phyloP scores from a whole-genome alignment of 805 yeast species.

The Grigorovia jiainica region DNA sequence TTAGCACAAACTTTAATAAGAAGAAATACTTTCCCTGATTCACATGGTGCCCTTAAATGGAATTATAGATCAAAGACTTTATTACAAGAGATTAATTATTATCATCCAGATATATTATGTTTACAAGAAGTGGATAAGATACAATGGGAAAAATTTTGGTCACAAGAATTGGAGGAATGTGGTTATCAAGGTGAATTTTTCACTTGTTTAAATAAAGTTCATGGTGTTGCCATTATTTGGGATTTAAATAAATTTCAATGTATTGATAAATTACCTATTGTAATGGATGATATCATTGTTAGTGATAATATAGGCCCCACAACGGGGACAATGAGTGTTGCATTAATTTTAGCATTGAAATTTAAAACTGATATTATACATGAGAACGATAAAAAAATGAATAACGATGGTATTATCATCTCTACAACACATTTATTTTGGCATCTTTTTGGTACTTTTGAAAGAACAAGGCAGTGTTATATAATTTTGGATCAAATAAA shows the following conservation, averaged over 20 bases:
- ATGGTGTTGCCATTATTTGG: slow-evolving; percentile 71
- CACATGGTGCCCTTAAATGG: slow-evolving; percentile 75
- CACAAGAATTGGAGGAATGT: slow-evolving; percentile 37
- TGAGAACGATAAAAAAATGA: slow-evolving; percentile 26
- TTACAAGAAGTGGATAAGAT: slow-evolving; percentile 75
- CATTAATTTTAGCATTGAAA: slow-evolving; percentile 46
- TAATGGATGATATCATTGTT: slow-evolving; percentile 46
- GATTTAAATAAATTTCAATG: slow-evolving; percentile 23
- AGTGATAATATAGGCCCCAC: slow-evolving; percentile 36
- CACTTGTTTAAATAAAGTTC: slow-evolving; percentile 43
- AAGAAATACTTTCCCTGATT: slow-evolving; percentile 68
- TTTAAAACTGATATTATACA: slow-evolving; percentile 32
- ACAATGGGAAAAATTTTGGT: slow-evolving; percentile 60
- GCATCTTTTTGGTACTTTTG: slow-evolving; percentile 92
- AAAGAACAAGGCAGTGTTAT: slow-evolving; percentile 74
- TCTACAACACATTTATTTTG: slow-evolving; percentile 90
- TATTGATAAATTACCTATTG: slow-evolving; percentile 32
- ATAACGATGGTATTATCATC: slow-evolving; percentile 44
- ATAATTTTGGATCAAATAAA: slow-evolving; percentile 45
- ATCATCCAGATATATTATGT: slow-evolving; percentile 65
- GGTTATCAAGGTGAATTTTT: slow-evolving; percentile 47
- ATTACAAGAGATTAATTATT: slow-evolving; percentile 51
- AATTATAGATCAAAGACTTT: slow-evolving; percentile 53
- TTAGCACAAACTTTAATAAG: slow-evolving; percentile 80
- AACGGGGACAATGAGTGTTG: slow-evolving; percentile 61